Evolutionary conservation across 2,329 filamentous ascomycete genomes (phyloP).

Genomic region (Aspergillus nomiae): DNA sequence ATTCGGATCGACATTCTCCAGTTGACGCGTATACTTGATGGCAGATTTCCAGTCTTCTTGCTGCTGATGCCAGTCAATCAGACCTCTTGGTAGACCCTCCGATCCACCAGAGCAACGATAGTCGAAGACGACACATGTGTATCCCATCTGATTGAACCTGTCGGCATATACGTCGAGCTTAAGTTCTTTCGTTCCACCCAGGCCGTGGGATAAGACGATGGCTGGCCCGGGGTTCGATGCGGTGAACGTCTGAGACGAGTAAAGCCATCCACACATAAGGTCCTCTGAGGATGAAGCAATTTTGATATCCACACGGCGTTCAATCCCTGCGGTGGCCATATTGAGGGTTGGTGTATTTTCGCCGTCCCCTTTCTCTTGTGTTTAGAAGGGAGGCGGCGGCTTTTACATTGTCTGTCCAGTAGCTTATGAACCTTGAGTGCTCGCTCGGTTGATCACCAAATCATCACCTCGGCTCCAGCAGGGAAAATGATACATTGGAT

Average conservation of each 20-base stretch:
- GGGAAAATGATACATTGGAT: too few relatives aligned
- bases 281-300: background rate
- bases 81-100: background rate
- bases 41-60: background rate
- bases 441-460: too few relatives aligned
- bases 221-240: background rate
- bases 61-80: background rate
- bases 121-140: background rate
- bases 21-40: background rate
- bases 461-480: too few relatives aligned
- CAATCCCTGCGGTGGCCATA: background rate
- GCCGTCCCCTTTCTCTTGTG: too few relatives aligned
- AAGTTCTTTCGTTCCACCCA: background rate
- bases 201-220: background rate
- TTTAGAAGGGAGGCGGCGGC: too few relatives aligned
- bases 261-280: background rate
- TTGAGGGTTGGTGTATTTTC: background rate
- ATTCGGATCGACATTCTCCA: background rate
- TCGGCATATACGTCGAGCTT: background rate
- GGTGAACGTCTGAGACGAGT: background rate
- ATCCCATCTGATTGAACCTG: background rate
- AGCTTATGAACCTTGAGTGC: too few relatives aligned
- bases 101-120: background rate
- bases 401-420: too few relatives aligned
- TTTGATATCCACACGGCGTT: background rate